Percentiles rank a stretch among this genome's conserved stretches.
Conservation (phyloP, 1,284 basidiomycete species). For the Ustilago trichophora region DNA sequence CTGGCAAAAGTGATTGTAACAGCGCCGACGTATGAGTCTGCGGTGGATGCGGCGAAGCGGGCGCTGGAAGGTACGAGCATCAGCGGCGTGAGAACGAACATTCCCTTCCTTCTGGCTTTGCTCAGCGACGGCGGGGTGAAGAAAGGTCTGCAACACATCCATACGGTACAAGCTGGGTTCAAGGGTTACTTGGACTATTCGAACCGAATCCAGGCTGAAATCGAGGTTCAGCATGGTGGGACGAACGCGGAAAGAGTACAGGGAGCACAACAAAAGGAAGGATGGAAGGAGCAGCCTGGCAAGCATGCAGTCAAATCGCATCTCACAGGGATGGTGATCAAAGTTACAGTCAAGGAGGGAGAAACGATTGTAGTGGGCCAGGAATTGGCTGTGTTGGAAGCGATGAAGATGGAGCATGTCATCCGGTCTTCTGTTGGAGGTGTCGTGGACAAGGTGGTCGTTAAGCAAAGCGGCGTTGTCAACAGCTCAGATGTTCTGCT, state of each 20-base stretch:
- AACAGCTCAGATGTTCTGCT: constrained; percentile 23
- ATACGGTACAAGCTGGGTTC: constrained; percentile 18
- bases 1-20: constrained; percentile 54
- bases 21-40: constrained; percentile 15
- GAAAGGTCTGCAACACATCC: constrained; percentile 14
- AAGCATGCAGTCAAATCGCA: constrained; percentile 18
- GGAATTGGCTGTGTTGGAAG: constrained; percentile 73
- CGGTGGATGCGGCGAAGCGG: constrained; percentile 10
- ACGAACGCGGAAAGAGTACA: not conserved
- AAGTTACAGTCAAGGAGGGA: constrained; percentile 22
- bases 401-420: constrained; percentile 76
- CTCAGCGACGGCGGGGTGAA: constrained; percentile 19
- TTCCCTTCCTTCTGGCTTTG: constrained; percentile 20
- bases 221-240: not conserved
- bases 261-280: not conserved
- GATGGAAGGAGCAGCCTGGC: constrained; percentile 2
- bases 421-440: constrained; percentile 10
- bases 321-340: constrained; percentile 24
- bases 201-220: constrained; percentile 1
- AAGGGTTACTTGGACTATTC: not conserved
- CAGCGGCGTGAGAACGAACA: constrained; percentile 35
- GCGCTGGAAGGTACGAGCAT: constrained; percentile 24
- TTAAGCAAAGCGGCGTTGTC: constrained; percentile 27
- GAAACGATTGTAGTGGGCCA: constrained; percentile 70
- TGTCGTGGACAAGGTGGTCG: constrained; percentile 7